A percentile compares a stretch with the other conserved stretches of the same genome.
phyloP scores from a whole-genome alignment of 2,329 filamentous ascomycete genomes.

The Aspergillus fijiensis region DNA sequence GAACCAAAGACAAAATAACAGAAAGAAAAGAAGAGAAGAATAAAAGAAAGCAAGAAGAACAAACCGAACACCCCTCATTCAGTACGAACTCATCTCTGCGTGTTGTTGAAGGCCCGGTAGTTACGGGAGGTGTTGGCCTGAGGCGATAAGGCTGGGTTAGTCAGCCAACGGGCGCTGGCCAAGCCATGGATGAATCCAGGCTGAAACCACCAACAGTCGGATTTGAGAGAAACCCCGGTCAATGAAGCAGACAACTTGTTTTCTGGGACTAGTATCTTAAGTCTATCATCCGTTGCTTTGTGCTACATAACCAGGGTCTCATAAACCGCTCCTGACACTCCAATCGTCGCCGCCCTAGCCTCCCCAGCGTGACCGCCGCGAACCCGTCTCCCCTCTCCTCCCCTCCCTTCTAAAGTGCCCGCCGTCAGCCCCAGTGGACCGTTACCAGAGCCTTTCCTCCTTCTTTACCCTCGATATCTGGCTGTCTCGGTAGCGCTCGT shows the following conservation, averaged over 20 bases:
- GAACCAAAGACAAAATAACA: no score
- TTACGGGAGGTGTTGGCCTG: slow-evolving; percentile 2
- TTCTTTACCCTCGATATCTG: neutral
- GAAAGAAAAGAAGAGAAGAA: no score
- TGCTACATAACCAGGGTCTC: slow-evolving; percentile 12
- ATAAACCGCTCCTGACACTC: slow-evolving; percentile 1
- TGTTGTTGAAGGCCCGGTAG: no score
- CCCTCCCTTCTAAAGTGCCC: slow-evolving; percentile 18
- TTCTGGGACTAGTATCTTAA: neutral
- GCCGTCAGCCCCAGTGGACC: slow-evolving; percentile 9
- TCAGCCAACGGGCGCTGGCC: slow-evolving; percentile 16
- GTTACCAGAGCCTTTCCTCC: slow-evolving; percentile 8
- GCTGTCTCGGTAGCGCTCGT: slow-evolving; percentile 2
- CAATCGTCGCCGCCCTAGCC: slow-evolving; percentile 7
- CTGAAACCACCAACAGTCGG: slow-evolving; percentile 16
- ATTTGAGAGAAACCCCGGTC: slow-evolving; percentile 13
- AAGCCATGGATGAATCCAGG: slow-evolving; percentile 11
- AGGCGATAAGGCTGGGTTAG: slow-evolving; percentile 19
- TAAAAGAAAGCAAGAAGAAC: no score
- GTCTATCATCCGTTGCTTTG: slow-evolving; percentile 2
- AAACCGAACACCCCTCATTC: neutral
- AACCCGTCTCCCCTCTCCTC: slow-evolving; percentile 12
- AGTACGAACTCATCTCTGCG: no score
- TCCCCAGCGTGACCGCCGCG: slow-evolving; percentile 12
- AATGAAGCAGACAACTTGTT: slow-evolving; percentile 8